Evolutionary conservation across 2,329 filamentous ascomycete species (phyloP).

Genomic region (Colletotrichum camelliae): DNA sequence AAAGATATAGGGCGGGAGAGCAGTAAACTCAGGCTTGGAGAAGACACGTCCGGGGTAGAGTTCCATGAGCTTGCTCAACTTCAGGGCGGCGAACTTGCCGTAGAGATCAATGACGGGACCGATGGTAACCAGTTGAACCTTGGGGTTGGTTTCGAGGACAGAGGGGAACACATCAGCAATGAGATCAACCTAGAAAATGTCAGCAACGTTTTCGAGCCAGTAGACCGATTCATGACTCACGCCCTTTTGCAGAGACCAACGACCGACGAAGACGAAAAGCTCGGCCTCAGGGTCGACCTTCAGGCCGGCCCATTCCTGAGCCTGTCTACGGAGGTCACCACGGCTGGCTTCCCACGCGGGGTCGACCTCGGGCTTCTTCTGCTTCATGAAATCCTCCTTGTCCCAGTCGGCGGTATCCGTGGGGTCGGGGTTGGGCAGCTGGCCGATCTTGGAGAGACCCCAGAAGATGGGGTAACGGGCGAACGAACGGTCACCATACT

Average conservation of each 20-base stretch:
- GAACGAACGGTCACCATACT: constrained; percentile 71
- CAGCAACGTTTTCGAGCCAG: background rate
- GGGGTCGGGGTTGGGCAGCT: constrained; percentile 70
- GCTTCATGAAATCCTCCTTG: constrained; percentile 52
- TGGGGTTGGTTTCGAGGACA: constrained; percentile 63
- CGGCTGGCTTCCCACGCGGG: constrained; percentile 58
- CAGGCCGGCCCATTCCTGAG: constrained; percentile 71
- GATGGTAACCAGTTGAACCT: constrained; percentile 66
- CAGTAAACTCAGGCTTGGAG: constrained; percentile 71
- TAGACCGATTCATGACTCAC: constrained; percentile 21
- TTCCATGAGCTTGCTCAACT: constrained; percentile 68
- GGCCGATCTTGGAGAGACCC: constrained; percentile 67
- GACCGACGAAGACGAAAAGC: constrained; percentile 71
- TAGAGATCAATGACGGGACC: constrained; percentile 72
- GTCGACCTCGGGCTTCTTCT: constrained; percentile 56
- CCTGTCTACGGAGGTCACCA: constrained; percentile 61
- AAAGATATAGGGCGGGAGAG: constrained; percentile 69
- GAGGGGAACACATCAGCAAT: constrained; percentile 72
- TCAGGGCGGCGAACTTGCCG: constrained; percentile 70
- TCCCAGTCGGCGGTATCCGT: constrained; percentile 69
- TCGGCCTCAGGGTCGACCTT: constrained; percentile 66
- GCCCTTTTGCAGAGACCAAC: constrained; percentile 74
- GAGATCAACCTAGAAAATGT: constrained; percentile 51
- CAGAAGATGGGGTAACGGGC: constrained; percentile 74
- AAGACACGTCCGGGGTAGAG: constrained; percentile 69